A percentile compares a stretch with the other conserved stretches of the same genome.
Evolutionary conservation across 2,329 filamentous ascomycete species (phyloP).

Genomic region (Aspergillus sclerotialis): DNA sequence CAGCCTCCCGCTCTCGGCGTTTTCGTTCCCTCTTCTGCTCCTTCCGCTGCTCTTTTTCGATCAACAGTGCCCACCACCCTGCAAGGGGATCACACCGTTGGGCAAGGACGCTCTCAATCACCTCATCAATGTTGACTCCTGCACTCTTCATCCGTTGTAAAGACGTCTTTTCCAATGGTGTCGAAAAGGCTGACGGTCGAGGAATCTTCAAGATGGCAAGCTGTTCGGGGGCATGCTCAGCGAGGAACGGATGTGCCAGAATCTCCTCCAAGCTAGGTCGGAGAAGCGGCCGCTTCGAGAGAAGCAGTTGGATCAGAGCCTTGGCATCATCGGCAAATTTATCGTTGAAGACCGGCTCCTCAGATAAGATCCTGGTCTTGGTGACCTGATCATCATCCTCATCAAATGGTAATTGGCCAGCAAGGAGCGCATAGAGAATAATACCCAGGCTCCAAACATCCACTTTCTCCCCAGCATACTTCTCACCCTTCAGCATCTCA

Average conservation of each 20-base stretch:
- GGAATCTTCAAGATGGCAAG: constrained; percentile 81
- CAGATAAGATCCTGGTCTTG: constrained; percentile 72
- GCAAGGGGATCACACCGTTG: constrained; percentile 85
- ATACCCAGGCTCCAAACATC: constrained; percentile 97
- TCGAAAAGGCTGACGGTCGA: constrained; percentile 75
- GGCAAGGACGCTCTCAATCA: constrained; percentile 87
- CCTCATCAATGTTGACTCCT: constrained; percentile 86
- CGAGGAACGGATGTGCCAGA: constrained; percentile 76
- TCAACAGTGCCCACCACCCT: constrained; percentile 91
- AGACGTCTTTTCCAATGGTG: constrained; percentile 80
- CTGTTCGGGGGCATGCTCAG: constrained; percentile 79
- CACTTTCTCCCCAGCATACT: constrained; percentile 95
- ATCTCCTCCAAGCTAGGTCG: constrained; percentile 80
- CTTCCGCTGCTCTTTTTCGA: constrained; percentile 93
- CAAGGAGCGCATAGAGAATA: constrained; percentile 76
- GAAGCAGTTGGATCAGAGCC: constrained; percentile 66
- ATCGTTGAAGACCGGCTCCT: constrained; percentile 80
- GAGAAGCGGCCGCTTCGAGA: constrained; percentile 83
- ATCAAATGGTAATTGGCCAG: constrained; percentile 83
- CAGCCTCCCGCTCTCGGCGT: constrained; percentile 73
- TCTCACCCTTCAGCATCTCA: constrained; percentile 97
- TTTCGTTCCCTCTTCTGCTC: constrained; percentile 72
- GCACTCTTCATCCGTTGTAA: constrained; percentile 87
- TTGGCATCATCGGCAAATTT: constrained; percentile 71
- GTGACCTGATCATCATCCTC: constrained; percentile 89